Evolutionary conservation across 352 stramenopile species (phyloP).

Genomic region (Phytophthora hybrid): DNA sequence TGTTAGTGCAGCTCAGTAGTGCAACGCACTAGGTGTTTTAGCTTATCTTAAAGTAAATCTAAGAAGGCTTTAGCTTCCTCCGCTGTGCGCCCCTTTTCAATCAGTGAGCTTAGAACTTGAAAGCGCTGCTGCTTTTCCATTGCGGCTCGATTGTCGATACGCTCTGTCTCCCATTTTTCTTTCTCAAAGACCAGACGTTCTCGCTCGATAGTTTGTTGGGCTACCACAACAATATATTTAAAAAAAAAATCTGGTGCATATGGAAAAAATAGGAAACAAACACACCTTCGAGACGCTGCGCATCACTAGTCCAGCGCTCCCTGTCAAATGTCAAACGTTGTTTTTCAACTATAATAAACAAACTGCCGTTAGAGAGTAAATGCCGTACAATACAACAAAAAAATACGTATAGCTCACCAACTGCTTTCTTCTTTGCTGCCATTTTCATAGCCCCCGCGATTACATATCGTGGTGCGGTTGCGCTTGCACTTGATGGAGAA

Average conservation of each 20-base stretch:
- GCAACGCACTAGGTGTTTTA: neutral
- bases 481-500: too few species aligned
- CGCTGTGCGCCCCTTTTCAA: neutral
- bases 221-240: too few species aligned
- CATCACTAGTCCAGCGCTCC: neutral
- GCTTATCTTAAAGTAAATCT: neutral
- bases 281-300: neutral
- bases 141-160: neutral
- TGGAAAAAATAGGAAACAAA: neutral
- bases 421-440: neutral
- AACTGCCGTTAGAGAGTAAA: neutral
- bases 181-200: neutral
- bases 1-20: too few species aligned
- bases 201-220: neutral
- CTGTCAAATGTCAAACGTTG: neutral
- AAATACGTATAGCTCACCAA: neutral
- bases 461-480: neutral
- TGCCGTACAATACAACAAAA: neutral
- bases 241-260: neutral
- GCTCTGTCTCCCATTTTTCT: neutral
- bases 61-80: neutral
- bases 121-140: neutral
- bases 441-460: neutral
- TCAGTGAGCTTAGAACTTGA: neutral
- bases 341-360: neutral